Percentiles rank a stretch among this genome's conserved stretches.
phyloP scores from a whole-genome alignment of 2,329 filamentous ascomycete species.

The Capronia coronata region DNA sequence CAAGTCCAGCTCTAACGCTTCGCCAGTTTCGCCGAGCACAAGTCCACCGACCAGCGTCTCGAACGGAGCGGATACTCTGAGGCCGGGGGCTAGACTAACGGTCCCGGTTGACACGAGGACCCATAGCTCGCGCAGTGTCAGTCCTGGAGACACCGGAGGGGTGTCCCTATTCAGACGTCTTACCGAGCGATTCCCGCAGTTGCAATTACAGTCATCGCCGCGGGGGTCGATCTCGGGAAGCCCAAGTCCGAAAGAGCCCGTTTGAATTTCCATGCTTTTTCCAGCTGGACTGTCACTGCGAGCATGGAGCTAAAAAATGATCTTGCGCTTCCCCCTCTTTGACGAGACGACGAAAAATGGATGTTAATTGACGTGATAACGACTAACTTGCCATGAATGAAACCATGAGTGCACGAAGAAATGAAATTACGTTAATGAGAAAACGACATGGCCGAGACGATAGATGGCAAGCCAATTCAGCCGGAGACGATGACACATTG shows the following conservation, averaged over 20 bases:
- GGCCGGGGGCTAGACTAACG: not conserved
- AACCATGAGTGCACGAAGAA: no score
- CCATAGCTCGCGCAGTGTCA: not conserved
- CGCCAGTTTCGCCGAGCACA: conserved; percentile 6
- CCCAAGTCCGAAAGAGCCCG: conserved; percentile 11
- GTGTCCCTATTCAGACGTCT: conserved; percentile 15
- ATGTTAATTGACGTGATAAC: no score
- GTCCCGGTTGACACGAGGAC: conserved; percentile 4
- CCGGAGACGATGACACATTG: no score
- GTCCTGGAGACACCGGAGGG: conserved; percentile 1
- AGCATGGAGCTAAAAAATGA: no score
- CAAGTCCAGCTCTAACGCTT: conserved; percentile 4
- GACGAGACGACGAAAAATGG: no score
- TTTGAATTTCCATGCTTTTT: not conserved
- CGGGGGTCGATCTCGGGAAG: conserved; percentile 4
- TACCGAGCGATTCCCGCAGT: conserved; percentile 9
- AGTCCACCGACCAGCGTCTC: not conserved
- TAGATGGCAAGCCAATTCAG: no score
- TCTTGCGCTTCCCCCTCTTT: no score
- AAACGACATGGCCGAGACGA: no score
- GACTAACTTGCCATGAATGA: no score
- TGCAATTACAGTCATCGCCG: conserved; percentile 7
- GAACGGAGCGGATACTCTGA: not conserved
- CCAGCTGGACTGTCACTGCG: no score
- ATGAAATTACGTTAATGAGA: no score